A percentile compares a stretch with the other conserved stretches of the same genome.
These are phyloP conservation scores for Penicillium sp. DNA, from an alignment of 2,329 filamentous ascomycete genomes.

Conservation along the genomic window DNA sequence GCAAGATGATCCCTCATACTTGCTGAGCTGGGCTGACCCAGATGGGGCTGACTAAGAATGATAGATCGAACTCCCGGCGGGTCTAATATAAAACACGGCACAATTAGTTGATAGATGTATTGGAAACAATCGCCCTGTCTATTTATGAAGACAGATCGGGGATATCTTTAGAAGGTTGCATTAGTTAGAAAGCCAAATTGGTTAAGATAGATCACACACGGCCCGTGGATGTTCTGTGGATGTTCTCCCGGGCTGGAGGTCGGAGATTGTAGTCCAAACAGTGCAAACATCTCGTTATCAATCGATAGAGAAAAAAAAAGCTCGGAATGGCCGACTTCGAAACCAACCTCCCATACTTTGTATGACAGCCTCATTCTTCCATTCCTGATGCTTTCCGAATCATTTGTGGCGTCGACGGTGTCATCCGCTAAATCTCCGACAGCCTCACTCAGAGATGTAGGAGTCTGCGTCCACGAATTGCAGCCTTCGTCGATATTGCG, in stretches of 20 bases:
- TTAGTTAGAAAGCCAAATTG: conserved; percentile 5
- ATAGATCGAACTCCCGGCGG: conserved; percentile 11
- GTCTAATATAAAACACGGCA: conserved; percentile 5
- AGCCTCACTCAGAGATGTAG: conserved; percentile 68
- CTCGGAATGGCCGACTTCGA: conserved; percentile 16
- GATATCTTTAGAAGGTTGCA: conserved; percentile 10
- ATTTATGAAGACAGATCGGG: neutral
- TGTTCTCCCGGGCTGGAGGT: neutral
- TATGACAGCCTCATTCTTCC: conserved; percentile 17
- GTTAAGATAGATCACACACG: conserved; percentile 13
- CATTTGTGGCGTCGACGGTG: conserved; percentile 47
- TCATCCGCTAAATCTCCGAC: conserved; percentile 43
- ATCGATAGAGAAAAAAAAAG: conserved; percentile 23
- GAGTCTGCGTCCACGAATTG: conserved; percentile 80
- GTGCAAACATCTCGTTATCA: conserved; percentile 34
- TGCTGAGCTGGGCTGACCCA: neutral
- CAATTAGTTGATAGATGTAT: conserved; percentile 13
- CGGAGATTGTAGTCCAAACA: conserved; percentile 24
- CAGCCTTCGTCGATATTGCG: conserved; percentile 74
- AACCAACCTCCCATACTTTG: conserved; percentile 16
- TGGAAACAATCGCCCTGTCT: neutral
- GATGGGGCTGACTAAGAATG: conserved; percentile 5
- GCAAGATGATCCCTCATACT: conserved; percentile 8
- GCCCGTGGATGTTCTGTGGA: conserved; percentile 1
- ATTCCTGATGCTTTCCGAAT: conserved; percentile 49